Evolutionary conservation across 2,329 filamentous ascomycete genomes (phyloP), one percentile per base, ranked within the genome.

Genomic region (Pseudogymnoascus sp.): DNA sequence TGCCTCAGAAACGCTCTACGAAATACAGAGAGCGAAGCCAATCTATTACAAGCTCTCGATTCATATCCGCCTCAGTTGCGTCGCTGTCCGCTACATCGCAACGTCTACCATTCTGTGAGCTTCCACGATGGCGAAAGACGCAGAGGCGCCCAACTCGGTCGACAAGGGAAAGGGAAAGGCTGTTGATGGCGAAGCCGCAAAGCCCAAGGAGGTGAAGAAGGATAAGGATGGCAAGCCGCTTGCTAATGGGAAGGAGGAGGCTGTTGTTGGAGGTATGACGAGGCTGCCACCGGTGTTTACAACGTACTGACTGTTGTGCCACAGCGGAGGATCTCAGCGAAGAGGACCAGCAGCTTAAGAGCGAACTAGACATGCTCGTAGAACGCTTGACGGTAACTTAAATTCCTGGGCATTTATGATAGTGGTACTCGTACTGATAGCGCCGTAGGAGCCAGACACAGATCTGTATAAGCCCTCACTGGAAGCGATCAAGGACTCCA

Each of bases 111-210:
- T 61, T 61, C 59, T 21, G 33, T 61, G 63, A 65, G 65, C 67
- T 68, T 69, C 68, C 76, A 82, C 77, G 78, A 96, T 97, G 94
- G 92, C 92, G 79, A 90, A 96, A 82, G 91, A 95, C 78, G 91
- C 88, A 80, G 90, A 96, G 79, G 84, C 88, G 82, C 83, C 89
- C 76, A 90, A 89, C 78, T 81, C 88, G 75, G 84, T 86, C 75
- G 91, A 96, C 78, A 97, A 97, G 84, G 92, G 92, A 78, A 99
- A 99, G 83, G 93, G 86, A 74, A 99, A 97, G 82, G 91, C 88
- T 66, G 82, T 87, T 65, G 87, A 91, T 64, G 68, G 68, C 63
- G 84, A 84, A 70, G 80, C 84, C 65, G 85, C 86, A 72, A 85
- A 89, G 71, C 73, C 71, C 33, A 80, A 81, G 69, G 83, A 85